Evolutionary conservation across 176 grass and related monocot species (phyloP), one percentile per base, ranked within the genome.

Genomic region (Lolium rigidum): DNA sequence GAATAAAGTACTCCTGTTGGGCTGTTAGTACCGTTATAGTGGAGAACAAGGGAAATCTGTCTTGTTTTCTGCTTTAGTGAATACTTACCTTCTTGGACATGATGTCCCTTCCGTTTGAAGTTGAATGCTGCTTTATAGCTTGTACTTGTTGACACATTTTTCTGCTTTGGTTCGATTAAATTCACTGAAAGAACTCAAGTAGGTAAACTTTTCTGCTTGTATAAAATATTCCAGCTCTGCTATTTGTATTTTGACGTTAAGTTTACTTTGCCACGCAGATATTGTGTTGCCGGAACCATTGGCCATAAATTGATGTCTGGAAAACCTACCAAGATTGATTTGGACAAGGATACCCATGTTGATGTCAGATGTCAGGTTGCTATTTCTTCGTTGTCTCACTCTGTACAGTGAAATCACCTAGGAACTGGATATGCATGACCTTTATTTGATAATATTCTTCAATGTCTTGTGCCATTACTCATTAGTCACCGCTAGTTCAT

Each of bases 301-400:
- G 96, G 96, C 64, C 96, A 95, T 88, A 95, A 98, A 57, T 86
- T 98, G 88, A 98, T 98, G 95, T 98, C 91, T 51, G 95, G 95
- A 49, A 98, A 98, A 89, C 86, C 91, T 83, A 94, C 93, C 20
- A 91, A 22, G 82, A 83, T 98, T 84, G 86, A 93, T 86, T 79
- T 97, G 81, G 92, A 95, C 63, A 92, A 90, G 75, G 96, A 92
- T 60, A 94, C 90, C 50, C 90, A 90, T 70, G 92, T 98, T 75
- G 88, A 98, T 76, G 96, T 98, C 79, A 92, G 88, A 92, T 98
- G 93, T 67, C 96, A 95, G 96, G 96, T 98, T 57, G 35, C n/a
- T 51, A 26, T 91, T 86, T 52, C 55, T 70, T 65, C 43, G 64
- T 38, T 63, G 1, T 67, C 14, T 67, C 64, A 67, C 0, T 18